These are phyloP conservation scores for Hypoxylon sp. DNA, from an alignment of 2,329 filamentous ascomycete genomes.

Conservation along the genomic window DNA sequence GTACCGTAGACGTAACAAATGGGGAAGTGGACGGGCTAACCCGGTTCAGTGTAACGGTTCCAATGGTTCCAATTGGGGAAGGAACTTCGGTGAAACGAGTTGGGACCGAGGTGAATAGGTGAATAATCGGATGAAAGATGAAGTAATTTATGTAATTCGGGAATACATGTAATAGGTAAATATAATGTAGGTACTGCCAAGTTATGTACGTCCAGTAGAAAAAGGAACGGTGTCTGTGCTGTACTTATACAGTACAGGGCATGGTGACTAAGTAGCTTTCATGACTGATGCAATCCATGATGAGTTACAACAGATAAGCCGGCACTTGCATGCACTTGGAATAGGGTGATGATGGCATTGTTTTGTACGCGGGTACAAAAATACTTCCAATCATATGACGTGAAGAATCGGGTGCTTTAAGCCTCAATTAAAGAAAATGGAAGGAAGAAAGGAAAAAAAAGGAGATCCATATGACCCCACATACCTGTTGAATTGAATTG, in stretches of 20 bases:
- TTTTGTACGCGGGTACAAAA: constrained; percentile 40
- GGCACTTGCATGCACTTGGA: constrained; percentile 40
- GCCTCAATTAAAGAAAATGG: constrained; percentile 20
- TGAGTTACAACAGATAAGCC: constrained; percentile 34
- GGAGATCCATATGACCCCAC: constrained; percentile 7
- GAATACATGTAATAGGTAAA: not conserved
- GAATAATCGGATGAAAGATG: not conserved
- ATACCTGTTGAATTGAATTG: constrained; percentile 8
- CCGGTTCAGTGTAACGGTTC: constrained; percentile 39
- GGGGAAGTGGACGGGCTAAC: constrained; percentile 35
- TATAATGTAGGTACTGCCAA: constrained; percentile 11
- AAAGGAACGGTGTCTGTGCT: constrained; percentile 1
- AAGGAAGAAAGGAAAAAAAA: not conserved
- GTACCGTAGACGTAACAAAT: constrained; percentile 20
- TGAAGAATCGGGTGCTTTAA: constrained; percentile 39
- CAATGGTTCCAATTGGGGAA: constrained; percentile 28
- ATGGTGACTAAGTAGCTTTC: constrained; percentile 3
- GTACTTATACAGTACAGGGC: constrained; percentile 23
- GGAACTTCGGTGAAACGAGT: constrained; percentile 29
- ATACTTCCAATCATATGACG: constrained; percentile 44
- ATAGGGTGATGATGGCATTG: constrained; percentile 48
- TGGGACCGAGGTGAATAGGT: constrained; percentile 23
- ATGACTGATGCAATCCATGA: constrained; percentile 15
- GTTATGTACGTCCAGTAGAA: not conserved
- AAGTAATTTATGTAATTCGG: constrained; percentile 7